Evolutionary conservation across 1,284 basidiomycete species (phyloP).

Genomic region (Rhodotorula sp.): DNA sequence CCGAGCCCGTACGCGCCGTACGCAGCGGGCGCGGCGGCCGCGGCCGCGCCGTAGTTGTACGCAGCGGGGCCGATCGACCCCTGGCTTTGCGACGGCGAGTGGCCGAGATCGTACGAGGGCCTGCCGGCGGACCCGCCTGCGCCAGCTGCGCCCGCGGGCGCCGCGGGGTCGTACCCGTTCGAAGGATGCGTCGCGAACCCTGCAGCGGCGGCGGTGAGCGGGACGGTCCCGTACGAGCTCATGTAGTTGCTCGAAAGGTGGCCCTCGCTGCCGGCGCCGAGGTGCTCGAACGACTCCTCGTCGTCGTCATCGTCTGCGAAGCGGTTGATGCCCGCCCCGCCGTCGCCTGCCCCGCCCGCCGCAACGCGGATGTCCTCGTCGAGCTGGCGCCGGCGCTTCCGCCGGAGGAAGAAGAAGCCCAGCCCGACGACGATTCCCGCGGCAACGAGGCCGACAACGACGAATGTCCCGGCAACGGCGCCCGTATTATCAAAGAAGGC

Average conservation of each 20-base stretch:
- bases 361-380: slow-evolving; percentile 47
- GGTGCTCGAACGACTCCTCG: background rate
- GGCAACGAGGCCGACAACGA: slow-evolving; percentile 44
- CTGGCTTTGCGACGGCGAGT: slow-evolving; percentile 21
- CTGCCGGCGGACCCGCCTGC: background rate
- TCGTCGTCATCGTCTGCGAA: slow-evolving; percentile 41
- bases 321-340: slow-evolving; percentile 44
- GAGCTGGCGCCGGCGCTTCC: slow-evolving; percentile 37
- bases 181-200: slow-evolving; percentile 2
- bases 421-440: slow-evolving; percentile 40
- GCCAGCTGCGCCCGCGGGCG: background rate
- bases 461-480: slow-evolving; percentile 46
- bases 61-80: slow-evolving; percentile 7
- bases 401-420: slow-evolving; percentile 40
- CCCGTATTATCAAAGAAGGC: slow-evolving; percentile 48
- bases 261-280: slow-evolving; percentile 8
- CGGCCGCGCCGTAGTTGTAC: background rate
- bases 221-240: slow-evolving; percentile 15
- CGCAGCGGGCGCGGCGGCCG: no score
- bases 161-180: slow-evolving; percentile 9
- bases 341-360: slow-evolving; percentile 46
- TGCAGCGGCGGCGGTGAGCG: slow-evolving; percentile 11
- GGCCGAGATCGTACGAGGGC: slow-evolving; percentile 4
- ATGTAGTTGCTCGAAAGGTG: slow-evolving; percentile 13
- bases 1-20: background rate